Evolutionary conservation across 768 basidiomycete genomes (phyloP).

Genomic region (Amanita inopinata): DNA sequence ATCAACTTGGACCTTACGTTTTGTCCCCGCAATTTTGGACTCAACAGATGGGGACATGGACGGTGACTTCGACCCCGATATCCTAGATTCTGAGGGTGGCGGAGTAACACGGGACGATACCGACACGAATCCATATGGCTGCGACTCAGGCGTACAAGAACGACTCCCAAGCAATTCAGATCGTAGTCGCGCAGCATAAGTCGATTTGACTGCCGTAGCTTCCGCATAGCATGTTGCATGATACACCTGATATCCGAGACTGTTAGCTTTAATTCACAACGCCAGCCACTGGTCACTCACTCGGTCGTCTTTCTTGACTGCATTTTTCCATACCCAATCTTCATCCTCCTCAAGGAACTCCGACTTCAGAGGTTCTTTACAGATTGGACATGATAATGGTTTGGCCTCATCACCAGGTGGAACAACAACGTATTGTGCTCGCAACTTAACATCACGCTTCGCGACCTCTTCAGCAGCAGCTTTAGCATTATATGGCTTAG

Average conservation of each 20-base stretch:
- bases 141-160: constrained; percentile 66
- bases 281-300: constrained; percentile 33
- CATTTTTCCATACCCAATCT: constrained; percentile 97
- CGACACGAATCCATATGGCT: constrained; percentile 17
- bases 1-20: constrained; percentile 66
- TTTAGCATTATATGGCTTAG: constrained; percentile 42
- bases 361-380: constrained; percentile 86
- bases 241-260: constrained; percentile 52
- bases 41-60: constrained; percentile 44
- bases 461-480: constrained; percentile 54
- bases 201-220: constrained; percentile 53
- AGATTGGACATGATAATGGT: constrained; percentile 83
- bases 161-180: constrained; percentile 59
- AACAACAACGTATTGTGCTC: constrained; percentile 74
- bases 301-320: constrained; percentile 72
- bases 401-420: constrained; percentile 86
- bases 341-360: constrained; percentile 95
- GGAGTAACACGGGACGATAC: constrained; percentile 27
- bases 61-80: constrained; percentile 27
- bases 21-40: constrained; percentile 45
- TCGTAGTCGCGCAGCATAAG: constrained; percentile 57
- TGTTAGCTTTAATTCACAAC: neutral
- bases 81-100: constrained; percentile 24
- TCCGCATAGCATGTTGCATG: constrained; percentile 95
- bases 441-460: constrained; percentile 67